Evolutionary conservation across 441 rosid genomes (phyloP), one percentile per base, ranked within the genome.

Genomic region (Pelargonium exstipulatum): DNA sequence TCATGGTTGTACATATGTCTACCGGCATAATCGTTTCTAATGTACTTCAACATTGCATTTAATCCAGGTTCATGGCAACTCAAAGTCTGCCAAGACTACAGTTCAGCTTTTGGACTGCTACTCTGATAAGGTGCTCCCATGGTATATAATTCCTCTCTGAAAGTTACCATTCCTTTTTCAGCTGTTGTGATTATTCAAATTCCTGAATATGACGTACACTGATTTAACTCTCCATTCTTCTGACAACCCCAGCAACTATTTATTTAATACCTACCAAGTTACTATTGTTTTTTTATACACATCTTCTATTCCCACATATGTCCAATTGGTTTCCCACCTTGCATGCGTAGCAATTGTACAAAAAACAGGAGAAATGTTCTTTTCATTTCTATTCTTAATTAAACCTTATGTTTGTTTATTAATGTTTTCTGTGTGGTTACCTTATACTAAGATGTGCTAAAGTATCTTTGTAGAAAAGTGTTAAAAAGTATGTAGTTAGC

Each of bases 101-200:
- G 75, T 82, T 79, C 85, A 81, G 77, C 92, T 94, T 70, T 78
- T 90, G 87, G 88, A 87, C 65, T 91, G 96, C 82, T 80, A 80
- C 83, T 84, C 92, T 69, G 65, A 72, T 69, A 85, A 82, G 73
- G 73, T 91, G 74, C 86, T 95, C 74, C 91, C 96, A 76, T 80
- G 97, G 99, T 95, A 91, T 64, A 57, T 71, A 68, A 7, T 43
- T 57, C 74, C 69, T 42, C 69, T 72, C 73, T 48, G 12, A 61
- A 9, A 68, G 9, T 51, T 67, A 26, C 45, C 65, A 26, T 49
- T 69, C 67, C 53, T 35, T 48, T 42, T 61, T 69, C 68, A 49
- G 12, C 10, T 9, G 49, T 12, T 45, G 49, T 43, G 13, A 45
- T 45, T 45, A 12, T 1, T 45, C 49, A 45, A 45, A 45, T 45